Percentiles rank a stretch among this genome's conserved stretches.
Evolutionary conservation across 768 basidiomycete genomes (phyloP).

Genomic region (Suillus sp.): DNA sequence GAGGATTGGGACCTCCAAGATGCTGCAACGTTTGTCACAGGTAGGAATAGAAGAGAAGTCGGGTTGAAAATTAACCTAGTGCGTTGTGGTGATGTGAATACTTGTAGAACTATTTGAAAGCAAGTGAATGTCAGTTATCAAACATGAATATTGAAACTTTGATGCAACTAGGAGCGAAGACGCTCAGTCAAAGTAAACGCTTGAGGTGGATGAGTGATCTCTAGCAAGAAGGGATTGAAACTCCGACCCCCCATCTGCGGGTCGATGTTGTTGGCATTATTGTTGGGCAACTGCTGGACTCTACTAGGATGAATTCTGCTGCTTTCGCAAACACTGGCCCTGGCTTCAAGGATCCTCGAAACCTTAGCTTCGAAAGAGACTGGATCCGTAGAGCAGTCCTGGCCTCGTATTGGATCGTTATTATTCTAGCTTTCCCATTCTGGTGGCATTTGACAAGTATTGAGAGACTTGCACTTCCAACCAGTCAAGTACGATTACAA

Average conservation of each 20-base stretch:
- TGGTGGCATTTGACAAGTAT: conserved; percentile 97
- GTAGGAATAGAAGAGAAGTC: conserved; percentile 7
- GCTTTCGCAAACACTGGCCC: conserved; percentile 21
- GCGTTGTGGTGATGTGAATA: conserved; percentile 15
- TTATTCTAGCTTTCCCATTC: conserved; percentile 78
- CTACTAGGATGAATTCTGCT: conserved; percentile 23
- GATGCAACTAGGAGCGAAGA: not conserved
- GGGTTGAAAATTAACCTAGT: conserved; percentile 6
- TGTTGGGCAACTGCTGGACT: not conserved
- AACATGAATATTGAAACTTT: conserved; percentile 3
- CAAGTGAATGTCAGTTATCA: conserved; percentile 17
- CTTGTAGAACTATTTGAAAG: conserved; percentile 15
- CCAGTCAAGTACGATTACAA: conserved; percentile 55
- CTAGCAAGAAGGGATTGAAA: conserved; percentile 28
- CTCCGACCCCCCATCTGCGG: conserved; percentile 28
- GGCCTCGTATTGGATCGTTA: conserved; percentile 73
- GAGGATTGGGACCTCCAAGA: conserved; percentile 4
- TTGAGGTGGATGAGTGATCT: conserved; percentile 24
- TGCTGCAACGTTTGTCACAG: conserved; percentile 1
- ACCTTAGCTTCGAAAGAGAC: conserved; percentile 53
- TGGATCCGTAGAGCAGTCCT: conserved; percentile 61
- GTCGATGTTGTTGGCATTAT: not conserved
- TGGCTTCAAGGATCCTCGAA: conserved; percentile 47
- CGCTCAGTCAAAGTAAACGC: conserved; percentile 8
- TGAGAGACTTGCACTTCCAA: conserved; percentile 74